These are phyloP conservation scores for Phellopilus nigrolimitatus DNA, from an alignment of 1,284 basidiomycete genomes.

Conservation along the genomic window DNA sequence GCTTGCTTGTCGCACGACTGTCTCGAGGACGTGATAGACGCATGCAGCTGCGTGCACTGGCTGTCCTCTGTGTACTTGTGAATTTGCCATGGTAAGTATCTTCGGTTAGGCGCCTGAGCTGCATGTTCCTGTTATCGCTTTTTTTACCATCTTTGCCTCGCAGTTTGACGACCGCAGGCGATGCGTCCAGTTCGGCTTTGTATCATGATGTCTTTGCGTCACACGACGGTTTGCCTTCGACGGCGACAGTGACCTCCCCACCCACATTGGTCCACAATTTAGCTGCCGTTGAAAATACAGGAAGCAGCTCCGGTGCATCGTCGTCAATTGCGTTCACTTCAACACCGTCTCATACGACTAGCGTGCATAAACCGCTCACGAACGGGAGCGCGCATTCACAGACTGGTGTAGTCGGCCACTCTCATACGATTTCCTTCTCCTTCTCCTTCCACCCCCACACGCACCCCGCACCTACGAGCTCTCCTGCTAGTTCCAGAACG, in stretches of 20 bases:
- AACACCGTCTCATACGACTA: not conserved
- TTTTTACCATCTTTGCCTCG: not conserved
- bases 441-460: not conserved
- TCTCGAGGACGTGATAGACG: not conserved
- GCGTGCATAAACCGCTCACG: not conserved
- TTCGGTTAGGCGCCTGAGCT: not conserved
- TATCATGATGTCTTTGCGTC: not conserved
- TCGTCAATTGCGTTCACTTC: not conserved
- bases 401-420: not conserved
- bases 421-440: not conserved
- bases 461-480: not conserved
- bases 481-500: not conserved
- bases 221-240: not conserved
- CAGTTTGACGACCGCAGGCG: not conserved
- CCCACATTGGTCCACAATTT: not conserved
- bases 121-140: not conserved
- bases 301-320: not conserved
- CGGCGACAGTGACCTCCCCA: not conserved
- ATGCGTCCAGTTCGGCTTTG: not conserved
- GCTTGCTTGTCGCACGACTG: too few relatives aligned
- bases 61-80: not conserved
- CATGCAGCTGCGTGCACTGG: not conserved
- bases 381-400: not conserved
- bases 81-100: not conserved
- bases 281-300: not conserved